Conservation (phyloP, 371 early-diverging fungal species). For the Thermomucor indicae-seudaticae region DNA sequence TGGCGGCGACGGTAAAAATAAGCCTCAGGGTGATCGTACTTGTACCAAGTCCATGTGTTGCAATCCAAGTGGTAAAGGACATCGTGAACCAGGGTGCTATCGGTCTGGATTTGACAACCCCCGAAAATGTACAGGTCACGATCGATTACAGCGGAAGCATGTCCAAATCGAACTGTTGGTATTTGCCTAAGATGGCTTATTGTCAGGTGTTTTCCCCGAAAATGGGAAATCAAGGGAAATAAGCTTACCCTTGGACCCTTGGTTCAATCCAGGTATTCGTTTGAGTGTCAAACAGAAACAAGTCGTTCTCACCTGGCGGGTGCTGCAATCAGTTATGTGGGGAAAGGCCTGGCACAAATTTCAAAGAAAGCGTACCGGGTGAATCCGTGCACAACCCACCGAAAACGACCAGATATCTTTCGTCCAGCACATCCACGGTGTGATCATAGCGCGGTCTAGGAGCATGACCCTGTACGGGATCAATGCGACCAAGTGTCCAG, state of each 20-base stretch:
- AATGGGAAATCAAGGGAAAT: background rate
- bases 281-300: constrained; percentile 15
- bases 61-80: constrained; percentile 20
- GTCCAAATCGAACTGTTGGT: constrained; percentile 18
- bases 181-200: constrained; percentile 7
- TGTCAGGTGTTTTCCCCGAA: no score
- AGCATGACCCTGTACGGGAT: background rate
- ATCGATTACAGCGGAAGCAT: constrained; percentile 23
- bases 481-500: constrained; percentile 8
- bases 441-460: constrained; percentile 23
- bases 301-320: constrained; percentile 22
- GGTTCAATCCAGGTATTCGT: constrained; percentile 20
- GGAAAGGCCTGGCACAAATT: background rate
- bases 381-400: constrained; percentile 22
- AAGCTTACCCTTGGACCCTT: constrained; percentile 14
- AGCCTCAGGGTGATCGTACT: constrained; percentile 24
- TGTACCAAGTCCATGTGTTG: constrained; percentile 18
- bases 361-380: constrained; percentile 2
- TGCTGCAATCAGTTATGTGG: background rate
- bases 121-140: constrained; percentile 37
- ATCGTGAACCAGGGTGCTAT: constrained; percentile 19
- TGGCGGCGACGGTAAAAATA: constrained; percentile 8
- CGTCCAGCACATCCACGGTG: constrained; percentile 12
- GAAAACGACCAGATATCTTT: constrained; percentile 19
- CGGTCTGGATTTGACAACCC: constrained; percentile 21